Base-by-base conservation (phyloP, 2,329 filamentous ascomycete species). In the Ascochyta rabiei region DNA sequence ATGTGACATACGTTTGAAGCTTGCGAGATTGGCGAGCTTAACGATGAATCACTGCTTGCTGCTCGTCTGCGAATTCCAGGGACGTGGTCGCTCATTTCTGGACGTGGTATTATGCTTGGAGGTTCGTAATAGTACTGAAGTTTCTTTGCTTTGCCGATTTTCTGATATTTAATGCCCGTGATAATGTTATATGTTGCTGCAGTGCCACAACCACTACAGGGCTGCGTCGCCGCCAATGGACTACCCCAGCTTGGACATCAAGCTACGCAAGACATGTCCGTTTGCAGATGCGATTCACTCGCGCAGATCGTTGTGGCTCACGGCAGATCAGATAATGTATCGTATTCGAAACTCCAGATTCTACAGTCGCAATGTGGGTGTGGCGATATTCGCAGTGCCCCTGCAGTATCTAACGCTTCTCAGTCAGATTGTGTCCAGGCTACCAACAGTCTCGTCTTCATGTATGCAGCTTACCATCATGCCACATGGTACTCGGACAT, bases 171-270 rank as follows among this genome's bases (percentile, higher is more conserved):
- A 49, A 34, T 45, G 24, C 18, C 15, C 16, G 13, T 40, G 10
- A n/a, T 49, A 30, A 26, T 49, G 16, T 43, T 48, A 49, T 49
- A 49, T 49, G 30, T 13, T 41, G 15, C n/a, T 45, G 15, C 35
- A 18, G 23, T 16, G 10, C 13, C 23, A 28, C n/a, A 33, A 23
- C 46, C 19, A 30, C 30, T 35, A 46, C 34, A 40, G 23, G 52
- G 52, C 40, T 54, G 45, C 26, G n/a, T 49, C 45, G 24, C 23
- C 23, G 8, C 46, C 52, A 54, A 54, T 49, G 26, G 39, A 6
- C 8, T 23, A 6, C 30, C n/a, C 1, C 15, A 19, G 33, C 44
- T 48, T 34, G 19, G 15, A 15, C 13, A n/a, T 38, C 34, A 19
- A 39, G 15, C 34, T 35, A 35, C 26, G 10, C 34, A 35, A 49